Conservation (phyloP, 495 filamentous ascomycete genomes). For the Penicillium soppii region DNA sequence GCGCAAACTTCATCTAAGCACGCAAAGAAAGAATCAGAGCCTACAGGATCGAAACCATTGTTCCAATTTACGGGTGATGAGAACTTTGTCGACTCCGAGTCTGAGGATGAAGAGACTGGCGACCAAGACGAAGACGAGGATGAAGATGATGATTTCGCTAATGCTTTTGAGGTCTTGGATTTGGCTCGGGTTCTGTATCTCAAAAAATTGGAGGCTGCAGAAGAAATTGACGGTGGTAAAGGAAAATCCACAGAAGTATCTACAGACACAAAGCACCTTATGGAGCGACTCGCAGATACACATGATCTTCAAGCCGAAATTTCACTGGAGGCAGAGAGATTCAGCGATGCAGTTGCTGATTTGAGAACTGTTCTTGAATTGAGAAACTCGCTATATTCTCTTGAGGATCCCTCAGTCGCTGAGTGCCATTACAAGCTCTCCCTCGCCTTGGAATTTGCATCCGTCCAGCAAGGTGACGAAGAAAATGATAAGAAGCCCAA, state of each 20-base stretch:
- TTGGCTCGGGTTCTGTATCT: conserved; percentile 78
- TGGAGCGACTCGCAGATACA: conserved; percentile 84
- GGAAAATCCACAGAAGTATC: conserved; percentile 53
- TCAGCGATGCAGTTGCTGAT: conserved; percentile 77
- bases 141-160: conserved; percentile 87
- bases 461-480: conserved; percentile 63
- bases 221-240: conserved; percentile 41
- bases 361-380: conserved; percentile 70
- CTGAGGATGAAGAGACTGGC: conserved; percentile 59
- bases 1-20: conserved; percentile 36
- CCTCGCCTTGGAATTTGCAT: conserved; percentile 89
- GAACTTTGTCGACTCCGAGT: conserved; percentile 77
- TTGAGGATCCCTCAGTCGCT: conserved; percentile 77
- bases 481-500: conserved; percentile 30
- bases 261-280: conserved; percentile 58
- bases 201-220: conserved; percentile 55
- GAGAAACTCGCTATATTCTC: conserved; percentile 71
- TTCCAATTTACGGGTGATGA: conserved; percentile 96
- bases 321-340: conserved; percentile 89
- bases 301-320: conserved; percentile 93
- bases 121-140: conserved; percentile 57
- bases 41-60: conserved; percentile 59
- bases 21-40: conserved; percentile 35
- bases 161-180: conserved; percentile 90
- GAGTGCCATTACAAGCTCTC: conserved; percentile 97